Conservation (phyloP, 192 early-diverging fungal species). For the Linderina pennispora region DNA sequence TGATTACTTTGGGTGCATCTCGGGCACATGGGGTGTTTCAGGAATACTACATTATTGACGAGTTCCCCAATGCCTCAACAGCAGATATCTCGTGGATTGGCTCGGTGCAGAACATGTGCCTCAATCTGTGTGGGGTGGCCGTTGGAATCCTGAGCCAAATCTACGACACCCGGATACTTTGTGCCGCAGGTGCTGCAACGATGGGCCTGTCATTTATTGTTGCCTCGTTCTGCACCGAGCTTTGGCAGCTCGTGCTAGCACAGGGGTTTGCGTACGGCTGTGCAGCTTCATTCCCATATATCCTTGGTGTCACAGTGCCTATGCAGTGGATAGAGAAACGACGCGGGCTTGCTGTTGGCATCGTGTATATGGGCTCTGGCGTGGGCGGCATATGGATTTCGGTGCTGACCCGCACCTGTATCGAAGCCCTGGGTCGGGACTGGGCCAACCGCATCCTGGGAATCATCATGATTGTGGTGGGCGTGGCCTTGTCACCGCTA, state of each 20-base stretch:
- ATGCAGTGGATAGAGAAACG: slow-evolving; percentile 31
- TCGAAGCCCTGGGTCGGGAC: slow-evolving; percentile 19
- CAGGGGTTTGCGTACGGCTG: slow-evolving; percentile 43
- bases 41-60: slow-evolving; percentile 28
- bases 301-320: slow-evolving; percentile 34
- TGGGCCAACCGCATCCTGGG: slow-evolving; percentile 40
- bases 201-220: slow-evolving; percentile 35
- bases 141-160: slow-evolving; percentile 37
- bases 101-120: slow-evolving; percentile 35
- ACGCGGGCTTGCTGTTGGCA: slow-evolving; percentile 29
- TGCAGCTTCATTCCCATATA: slow-evolving; percentile 38
- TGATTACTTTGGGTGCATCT: slow-evolving; percentile 38
- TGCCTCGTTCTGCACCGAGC: slow-evolving; percentile 43
- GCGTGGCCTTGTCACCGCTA: slow-evolving; percentile 31
- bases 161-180: slow-evolving; percentile 19
- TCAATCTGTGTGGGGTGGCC: slow-evolving; percentile 35
- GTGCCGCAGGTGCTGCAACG: slow-evolving; percentile 8
- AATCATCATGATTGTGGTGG: slow-evolving; percentile 20
- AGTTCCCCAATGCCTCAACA: slow-evolving; percentile 15
- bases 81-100: slow-evolving; percentile 43
- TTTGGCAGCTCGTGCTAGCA: slow-evolving; percentile 48
- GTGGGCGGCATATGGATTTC: slow-evolving; percentile 44
- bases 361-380: slow-evolving; percentile 34
- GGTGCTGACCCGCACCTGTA: slow-evolving; percentile 15
- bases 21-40: slow-evolving; percentile 46